phyloP scores from a whole-genome alignment of 192 early-diverging fungal genomes.

The Coemansia erecta region DNA sequence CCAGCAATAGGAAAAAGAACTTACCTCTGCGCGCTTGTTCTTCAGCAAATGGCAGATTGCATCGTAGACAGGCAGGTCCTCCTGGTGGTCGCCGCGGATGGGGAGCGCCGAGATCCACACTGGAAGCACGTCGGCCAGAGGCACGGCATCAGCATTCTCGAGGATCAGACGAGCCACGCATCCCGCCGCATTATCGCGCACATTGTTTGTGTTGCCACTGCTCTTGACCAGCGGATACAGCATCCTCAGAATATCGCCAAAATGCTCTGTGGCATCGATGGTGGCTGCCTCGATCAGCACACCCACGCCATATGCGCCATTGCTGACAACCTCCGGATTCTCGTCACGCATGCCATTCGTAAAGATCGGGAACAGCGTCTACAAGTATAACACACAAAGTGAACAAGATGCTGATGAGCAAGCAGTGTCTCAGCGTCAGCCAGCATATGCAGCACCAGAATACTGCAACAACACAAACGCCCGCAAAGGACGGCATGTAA shows the following conservation, averaged over 20 bases:
- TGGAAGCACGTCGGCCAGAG: constrained; percentile 68
- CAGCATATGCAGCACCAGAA: constrained; percentile 1
- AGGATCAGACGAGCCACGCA: constrained; percentile 76
- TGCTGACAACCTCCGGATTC: constrained; percentile 81
- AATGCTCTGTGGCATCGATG: constrained; percentile 67
- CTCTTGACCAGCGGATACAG: constrained; percentile 63
- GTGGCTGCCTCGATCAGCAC: constrained; percentile 66
- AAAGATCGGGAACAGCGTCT: constrained; percentile 67
- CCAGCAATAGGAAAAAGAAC: constrained; percentile 6
- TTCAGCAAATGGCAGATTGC: constrained; percentile 65
- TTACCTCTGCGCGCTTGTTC: constrained; percentile 45
- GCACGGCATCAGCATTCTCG: constrained; percentile 65
- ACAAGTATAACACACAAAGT: constrained; percentile 8
- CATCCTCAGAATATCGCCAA: constrained; percentile 59
- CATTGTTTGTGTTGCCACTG: constrained; percentile 45
- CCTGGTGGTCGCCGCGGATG: constrained; percentile 71
- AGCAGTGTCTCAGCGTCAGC: constrained; percentile 1
- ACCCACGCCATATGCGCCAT: constrained; percentile 81
- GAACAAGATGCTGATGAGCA: neutral
- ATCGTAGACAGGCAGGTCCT: constrained; percentile 75
- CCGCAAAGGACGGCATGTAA: too few species aligned
- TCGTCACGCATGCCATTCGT: constrained; percentile 71
- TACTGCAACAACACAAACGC: neutral
- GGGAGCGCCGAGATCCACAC: constrained; percentile 67
- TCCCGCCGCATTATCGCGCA: constrained; percentile 74